Base-by-base conservation (phyloP, 192 early-diverging fungal genomes). In the Backusella westeae region DNA sequence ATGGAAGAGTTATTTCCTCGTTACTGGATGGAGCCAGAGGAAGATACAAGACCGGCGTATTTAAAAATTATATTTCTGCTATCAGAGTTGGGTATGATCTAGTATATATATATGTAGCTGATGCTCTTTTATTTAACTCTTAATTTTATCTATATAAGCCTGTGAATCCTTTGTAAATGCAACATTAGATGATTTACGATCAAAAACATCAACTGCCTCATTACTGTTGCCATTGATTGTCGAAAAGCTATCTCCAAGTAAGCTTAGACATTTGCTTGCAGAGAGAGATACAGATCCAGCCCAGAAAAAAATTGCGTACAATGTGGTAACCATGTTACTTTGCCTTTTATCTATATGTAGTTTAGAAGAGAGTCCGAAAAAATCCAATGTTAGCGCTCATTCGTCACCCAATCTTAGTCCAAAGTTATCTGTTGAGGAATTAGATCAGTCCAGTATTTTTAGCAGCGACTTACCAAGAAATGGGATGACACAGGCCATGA, bases 21-120 rank as follows among this genome's bases (percentile, higher is more conserved):
- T 15, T 79, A 75, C 32, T 79, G 78, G 78, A 41, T 46, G 15
- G 78, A 79, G 29, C 73, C 73, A 12, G 44, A 32, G 6, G 9
- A 63, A 19, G 49, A 56, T 5, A 32, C 72, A 5, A 46, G 12
- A 19, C 67, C 73, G 2, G 59, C 49, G 9, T 79, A 68, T 71
- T 63, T 68, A 12, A 68, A 38, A 34, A 67, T 73, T 3, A 21
- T 75, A 35, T 79, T 79, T 32, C 15, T 73, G 9, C 14, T 79
- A 32, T 44, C 78, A 34, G 73, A 79, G 34, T 36, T 56, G 34
- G 77, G 77, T 73, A 78, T 41, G 41, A 4, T 17, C 9, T 21
- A 23, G 34, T 21, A 3, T 23, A 3, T 23, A 59, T 26, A 12
- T 3, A 63, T 46, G 32, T 32, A 32, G 32, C 12, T 29, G 19